Evolutionary conservation across 2,329 filamentous ascomycete species (phyloP), one percentile per base, ranked within the genome.

Genomic region (Arthrinium phaeospermum): DNA sequence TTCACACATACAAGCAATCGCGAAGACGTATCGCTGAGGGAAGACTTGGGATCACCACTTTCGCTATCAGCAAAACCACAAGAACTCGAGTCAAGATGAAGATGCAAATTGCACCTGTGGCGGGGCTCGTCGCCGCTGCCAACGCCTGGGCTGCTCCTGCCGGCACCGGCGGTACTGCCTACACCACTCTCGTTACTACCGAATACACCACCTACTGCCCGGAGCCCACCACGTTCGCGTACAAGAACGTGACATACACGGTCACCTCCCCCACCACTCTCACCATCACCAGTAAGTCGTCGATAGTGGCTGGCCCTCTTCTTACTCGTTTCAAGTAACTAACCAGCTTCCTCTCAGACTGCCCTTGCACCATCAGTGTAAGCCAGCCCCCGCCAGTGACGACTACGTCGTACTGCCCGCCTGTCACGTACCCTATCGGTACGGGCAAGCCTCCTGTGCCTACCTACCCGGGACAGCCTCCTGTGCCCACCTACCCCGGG

Each of bases 341-440:
- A 72, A 79, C 83, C 73, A 83, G 19, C 68, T 71, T 6, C 22
- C 41, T 7, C 24, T n/a, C 61, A 85, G 84, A 86, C 81, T 87
- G 85, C 76, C 85, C 85, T 71, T 86, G 85, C 77, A 85, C 84
- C 47, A 74, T 86, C 70, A 83, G 81, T 70, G 78, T 82, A 72
- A 76, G 77, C 69, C 74, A 75, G 64, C 80, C 81, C 30, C 75
- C 79, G 24, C 78, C 79, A 10, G 74, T 80, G 71, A 80, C 78
- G 64, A 78, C 76, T 24, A 80, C 78, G 45, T 76, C 72, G 67
- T 75, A 76, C n/a, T 75, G 71, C 47, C 69, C 74, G 44, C 72
- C 68, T 71, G 72, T 72, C 53, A 68, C 67, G 72, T 67, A 24
- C 73, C 74, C 16, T 70, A 22, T 64, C 57, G 57, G 57, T 37